phyloP scores from a whole-genome alignment of 2,329 filamentous ascomycete genomes.

The Drechslera avenae region DNA sequence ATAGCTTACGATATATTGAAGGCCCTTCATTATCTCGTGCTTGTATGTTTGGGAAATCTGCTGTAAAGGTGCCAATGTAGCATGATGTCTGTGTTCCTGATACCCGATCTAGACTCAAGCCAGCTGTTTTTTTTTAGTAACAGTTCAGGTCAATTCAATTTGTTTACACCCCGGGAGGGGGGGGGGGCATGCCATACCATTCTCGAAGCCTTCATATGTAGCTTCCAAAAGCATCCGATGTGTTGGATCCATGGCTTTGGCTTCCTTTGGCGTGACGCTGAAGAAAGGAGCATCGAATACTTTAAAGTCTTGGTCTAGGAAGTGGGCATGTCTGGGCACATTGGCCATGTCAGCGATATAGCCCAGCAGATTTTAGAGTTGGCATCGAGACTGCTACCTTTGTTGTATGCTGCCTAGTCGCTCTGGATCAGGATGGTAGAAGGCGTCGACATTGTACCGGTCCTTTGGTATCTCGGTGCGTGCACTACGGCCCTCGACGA shows the following conservation, averaged over 20 bases:
- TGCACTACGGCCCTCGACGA: constrained; percentile 38
- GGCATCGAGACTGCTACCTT: background rate
- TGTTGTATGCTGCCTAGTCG: constrained; percentile 16
- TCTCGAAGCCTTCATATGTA: constrained; percentile 48
- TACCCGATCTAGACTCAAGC: constrained; percentile 13
- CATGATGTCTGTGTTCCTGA: constrained; percentile 27
- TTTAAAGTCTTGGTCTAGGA: constrained; percentile 33
- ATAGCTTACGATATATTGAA: constrained; percentile 9
- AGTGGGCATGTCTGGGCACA: constrained; percentile 9
- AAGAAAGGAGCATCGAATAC: constrained; percentile 46
- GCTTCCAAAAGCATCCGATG: constrained; percentile 36
- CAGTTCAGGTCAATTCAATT: constrained; percentile 32
- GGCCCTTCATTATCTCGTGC: constrained; percentile 8
- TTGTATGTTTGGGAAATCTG: constrained; percentile 17
- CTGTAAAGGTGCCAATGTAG: constrained; percentile 21
- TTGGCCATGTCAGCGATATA: too few species aligned
- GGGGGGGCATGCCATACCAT: background rate
- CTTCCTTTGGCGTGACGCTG: constrained; percentile 23
- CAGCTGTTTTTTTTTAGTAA: constrained; percentile 47
- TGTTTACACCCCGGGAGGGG: too few species aligned
- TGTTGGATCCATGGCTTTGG: constrained; percentile 33
- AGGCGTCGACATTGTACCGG: constrained; percentile 24
- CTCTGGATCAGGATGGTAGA: constrained; percentile 16
- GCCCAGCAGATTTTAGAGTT: background rate
- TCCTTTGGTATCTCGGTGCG: constrained; percentile 33